Evolutionary conservation across 2,329 filamentous ascomycete genomes (phyloP), one percentile per base, ranked within the genome.

Genomic region (Pyrenophora teres): DNA sequence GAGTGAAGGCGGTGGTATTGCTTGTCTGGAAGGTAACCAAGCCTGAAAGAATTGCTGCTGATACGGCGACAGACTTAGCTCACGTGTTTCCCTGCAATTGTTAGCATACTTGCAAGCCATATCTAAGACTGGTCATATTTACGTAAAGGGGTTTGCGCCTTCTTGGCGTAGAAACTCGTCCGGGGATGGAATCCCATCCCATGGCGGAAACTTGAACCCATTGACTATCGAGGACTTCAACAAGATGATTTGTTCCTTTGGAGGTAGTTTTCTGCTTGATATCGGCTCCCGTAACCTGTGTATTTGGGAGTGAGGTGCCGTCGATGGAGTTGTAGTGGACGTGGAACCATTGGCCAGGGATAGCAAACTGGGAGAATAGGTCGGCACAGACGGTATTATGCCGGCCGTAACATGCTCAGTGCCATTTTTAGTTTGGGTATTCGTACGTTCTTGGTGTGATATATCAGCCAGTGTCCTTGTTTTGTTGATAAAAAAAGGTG

Each of bases 161-260:
- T 79, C 70, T 5, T 69, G 60, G 23, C 80, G 72, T 27, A 79
- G 72, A 61, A 97, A 96, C 25, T 88, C 83, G 4, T 80, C 72
- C 0, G 81, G 71, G 1, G 90, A 87, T 23, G 85, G 78, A 2
- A 74, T 74, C n/a, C 82, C 82, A 25, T 65, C 60, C 94, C 94
- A 99, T 0, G 89, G 91, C 9, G 89, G 91, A 61, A 96, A 97
- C 16, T 88, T 81, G 65, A 86, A 88, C 0, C 88, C 90, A 68
- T 96, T 90, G 16, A 99, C 80, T 48, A 85, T 87, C 4, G 92
- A 94, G 3, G 87, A 86, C 66, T 87, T 86, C 1, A 89, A 78
- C 7, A 97, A 74, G 43, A 97, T 86, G 25, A 89, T 87, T 65
- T 92, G 82, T 72, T 96, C 92, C 13, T 81, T 80, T 4, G 82